A percentile compares a stretch with the other conserved stretches of the same genome.
Evolutionary conservation across 2,329 filamentous ascomycete genomes (phyloP).

Genomic region (Aspergillus fructus): DNA sequence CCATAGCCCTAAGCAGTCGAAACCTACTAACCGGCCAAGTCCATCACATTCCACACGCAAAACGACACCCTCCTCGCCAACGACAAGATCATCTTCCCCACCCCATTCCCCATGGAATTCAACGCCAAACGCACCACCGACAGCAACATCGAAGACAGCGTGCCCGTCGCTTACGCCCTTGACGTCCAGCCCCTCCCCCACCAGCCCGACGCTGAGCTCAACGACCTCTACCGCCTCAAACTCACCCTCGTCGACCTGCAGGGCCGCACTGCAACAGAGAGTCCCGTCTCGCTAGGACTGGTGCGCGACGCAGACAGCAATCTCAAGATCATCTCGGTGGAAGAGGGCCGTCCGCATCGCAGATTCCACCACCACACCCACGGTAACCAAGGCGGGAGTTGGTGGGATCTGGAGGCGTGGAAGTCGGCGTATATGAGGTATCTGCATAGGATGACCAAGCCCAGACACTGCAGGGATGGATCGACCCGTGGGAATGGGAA

Average conservation of each 20-base stretch:
- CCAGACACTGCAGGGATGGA: background rate
- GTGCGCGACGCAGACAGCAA: conserved; percentile 24
- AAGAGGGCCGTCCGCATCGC: conserved; percentile 18
- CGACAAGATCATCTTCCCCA: conserved; percentile 28
- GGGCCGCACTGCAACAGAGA: conserved; percentile 25
- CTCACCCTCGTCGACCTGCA: conserved; percentile 25
- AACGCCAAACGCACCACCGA: conserved; percentile 23
- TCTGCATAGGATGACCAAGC: conserved; percentile 9
- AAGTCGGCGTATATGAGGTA: conserved; percentile 21
- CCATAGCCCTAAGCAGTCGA: no score
- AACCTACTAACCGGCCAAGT: conserved; percentile 14
- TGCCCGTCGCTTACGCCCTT: conserved; percentile 24
- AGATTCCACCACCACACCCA: background rate
- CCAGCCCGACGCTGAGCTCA: conserved; percentile 14
- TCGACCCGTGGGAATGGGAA: background rate
- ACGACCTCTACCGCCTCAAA: conserved; percentile 23
- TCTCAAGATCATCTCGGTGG: conserved; percentile 28
- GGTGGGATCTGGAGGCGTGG: conserved; percentile 27
- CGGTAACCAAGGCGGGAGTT: background rate
- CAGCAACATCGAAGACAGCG: conserved; percentile 8
- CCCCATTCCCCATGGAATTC: conserved; percentile 27
- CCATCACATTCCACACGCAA: conserved; percentile 27
- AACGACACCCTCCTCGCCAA: conserved; percentile 31
- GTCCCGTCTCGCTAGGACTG: conserved; percentile 31
- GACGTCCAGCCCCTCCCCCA: conserved; percentile 24